Evolutionary conservation across 306 rosid species (phyloP).

Genomic region (Casuarina equisetifolia): DNA sequence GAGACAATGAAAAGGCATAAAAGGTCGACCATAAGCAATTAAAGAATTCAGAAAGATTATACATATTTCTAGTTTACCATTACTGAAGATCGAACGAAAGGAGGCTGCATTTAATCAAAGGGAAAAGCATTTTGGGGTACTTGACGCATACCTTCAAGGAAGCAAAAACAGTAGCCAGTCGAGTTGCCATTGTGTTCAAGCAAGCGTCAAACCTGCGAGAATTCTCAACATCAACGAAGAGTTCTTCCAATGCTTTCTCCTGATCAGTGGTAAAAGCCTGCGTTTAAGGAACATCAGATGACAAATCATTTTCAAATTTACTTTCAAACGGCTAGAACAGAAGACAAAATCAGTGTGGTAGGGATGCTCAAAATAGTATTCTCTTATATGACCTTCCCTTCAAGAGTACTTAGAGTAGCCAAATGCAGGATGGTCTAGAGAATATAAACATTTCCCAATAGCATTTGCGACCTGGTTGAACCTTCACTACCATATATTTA

Average conservation of each 20-base stretch:
- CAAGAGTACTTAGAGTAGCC: conserved; percentile 3
- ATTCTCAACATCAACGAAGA: conserved; percentile 59
- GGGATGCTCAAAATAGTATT: conserved; percentile 19
- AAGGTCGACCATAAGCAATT: not conserved
- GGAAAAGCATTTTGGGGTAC: not conserved
- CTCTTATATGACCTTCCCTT: conserved; percentile 3
- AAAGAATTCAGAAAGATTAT: not conserved
- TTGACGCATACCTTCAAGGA: conserved; percentile 61
- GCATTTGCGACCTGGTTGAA: not conserved
- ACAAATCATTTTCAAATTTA: conserved; percentile 13
- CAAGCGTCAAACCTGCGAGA: conserved; percentile 55
- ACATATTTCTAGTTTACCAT: not conserved
- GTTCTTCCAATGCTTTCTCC: conserved; percentile 70
- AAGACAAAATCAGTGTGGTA: conserved; percentile 16
- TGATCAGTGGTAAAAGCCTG: conserved; percentile 92
- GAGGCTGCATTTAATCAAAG: not conserved
- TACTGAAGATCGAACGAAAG: not conserved
- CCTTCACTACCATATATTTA: not conserved
- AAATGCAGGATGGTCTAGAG: not conserved
- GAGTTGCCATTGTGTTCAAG: conserved; percentile 74
- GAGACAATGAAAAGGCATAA: not conserved
- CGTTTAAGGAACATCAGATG: conserved; percentile 27
- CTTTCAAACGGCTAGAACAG: conserved; percentile 13
- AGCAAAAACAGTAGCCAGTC: conserved; percentile 93
- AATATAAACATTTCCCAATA: not conserved